phyloP scores from a whole-genome alignment of 2,329 filamentous ascomycete genomes.

The Penicillium sp. region DNA sequence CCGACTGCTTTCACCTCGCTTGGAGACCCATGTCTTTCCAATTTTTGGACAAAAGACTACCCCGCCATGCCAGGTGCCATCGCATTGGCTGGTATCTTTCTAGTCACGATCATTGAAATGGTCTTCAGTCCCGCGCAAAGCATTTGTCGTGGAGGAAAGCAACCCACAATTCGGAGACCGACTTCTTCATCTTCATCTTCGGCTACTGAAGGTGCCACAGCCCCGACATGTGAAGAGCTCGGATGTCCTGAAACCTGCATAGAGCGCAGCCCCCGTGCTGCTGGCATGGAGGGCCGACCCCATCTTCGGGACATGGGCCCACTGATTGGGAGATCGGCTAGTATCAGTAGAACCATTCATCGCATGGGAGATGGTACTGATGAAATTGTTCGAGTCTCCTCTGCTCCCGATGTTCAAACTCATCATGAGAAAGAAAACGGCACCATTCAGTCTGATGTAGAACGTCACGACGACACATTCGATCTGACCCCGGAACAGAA shows the following conservation, averaged over 20 bases:
- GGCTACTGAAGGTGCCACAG: neutral
- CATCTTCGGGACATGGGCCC: constrained; percentile 31
- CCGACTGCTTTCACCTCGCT: constrained; percentile 61
- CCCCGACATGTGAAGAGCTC: neutral
- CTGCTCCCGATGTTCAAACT: constrained; percentile 17
- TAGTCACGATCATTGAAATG: constrained; percentile 58
- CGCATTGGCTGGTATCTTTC: constrained; percentile 46
- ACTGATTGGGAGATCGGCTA: constrained; percentile 28
- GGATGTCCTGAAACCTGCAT: neutral
- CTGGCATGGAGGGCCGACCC: constrained; percentile 14
- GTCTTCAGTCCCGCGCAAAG: constrained; percentile 48
- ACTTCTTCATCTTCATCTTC: neutral
- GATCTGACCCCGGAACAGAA: constrained; percentile 36
- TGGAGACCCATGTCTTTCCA: constrained; percentile 54
- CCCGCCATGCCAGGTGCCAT: constrained; percentile 53
- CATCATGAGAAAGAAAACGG: constrained; percentile 18
- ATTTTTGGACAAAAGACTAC: constrained; percentile 49
- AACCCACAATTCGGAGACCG: neutral
- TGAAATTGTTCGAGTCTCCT: constrained; percentile 24
- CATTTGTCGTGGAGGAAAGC: constrained; percentile 26
- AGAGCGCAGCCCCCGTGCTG: neutral
- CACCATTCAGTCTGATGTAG: constrained; percentile 16
- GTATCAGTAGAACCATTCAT: constrained; percentile 31
- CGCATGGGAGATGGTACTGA: constrained; percentile 28
- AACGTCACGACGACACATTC: constrained; percentile 16